These are phyloP conservation scores for Pythium phragmiticola DNA, from an alignment of 352 stramenopile genomes.

Conservation along the genomic window DNA sequence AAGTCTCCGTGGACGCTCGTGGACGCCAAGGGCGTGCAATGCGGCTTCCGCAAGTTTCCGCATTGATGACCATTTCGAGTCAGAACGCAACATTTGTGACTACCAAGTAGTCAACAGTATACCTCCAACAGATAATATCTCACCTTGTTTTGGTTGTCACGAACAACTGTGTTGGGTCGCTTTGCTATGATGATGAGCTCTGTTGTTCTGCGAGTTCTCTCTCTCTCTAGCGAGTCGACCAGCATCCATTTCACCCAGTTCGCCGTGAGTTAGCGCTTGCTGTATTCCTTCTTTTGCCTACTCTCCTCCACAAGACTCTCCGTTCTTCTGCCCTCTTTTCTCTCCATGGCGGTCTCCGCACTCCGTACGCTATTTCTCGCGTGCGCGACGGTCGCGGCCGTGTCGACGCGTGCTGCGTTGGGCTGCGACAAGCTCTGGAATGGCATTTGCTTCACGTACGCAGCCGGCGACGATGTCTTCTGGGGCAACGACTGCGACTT, in stretches of 20 bases:
- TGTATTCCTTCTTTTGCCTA: too few species aligned
- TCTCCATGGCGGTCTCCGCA: neutral
- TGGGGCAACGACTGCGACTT: conserved; percentile 29
- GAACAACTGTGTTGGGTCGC: too few species aligned
- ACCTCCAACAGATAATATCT: neutral
- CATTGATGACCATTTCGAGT: neutral
- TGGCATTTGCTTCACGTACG: conserved; percentile 27
- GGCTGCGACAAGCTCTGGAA: conserved; percentile 28
- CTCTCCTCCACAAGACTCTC: neutral
- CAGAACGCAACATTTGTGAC: neutral
- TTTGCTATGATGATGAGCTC: too few species aligned
- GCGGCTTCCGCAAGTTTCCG: conserved; percentile 27
- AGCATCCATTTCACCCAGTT: too few species aligned
- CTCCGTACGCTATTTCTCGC: conserved; percentile 6
- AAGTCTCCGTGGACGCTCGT: conserved; percentile 19
- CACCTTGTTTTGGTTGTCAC: too few species aligned
- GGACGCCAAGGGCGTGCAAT: conserved; percentile 6
- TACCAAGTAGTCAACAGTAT: neutral
- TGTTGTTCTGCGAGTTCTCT: too few species aligned
- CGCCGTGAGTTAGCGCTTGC: too few species aligned
- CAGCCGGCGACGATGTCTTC: conserved; percentile 24
- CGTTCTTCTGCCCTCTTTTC: neutral
- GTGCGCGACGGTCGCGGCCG: neutral
- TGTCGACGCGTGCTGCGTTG: conserved; percentile 10
- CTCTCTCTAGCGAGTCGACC: too few species aligned